Evolutionary conservation across 2,329 filamentous ascomycete genomes (phyloP).

Genomic region (Biscogniauxia sp.): DNA sequence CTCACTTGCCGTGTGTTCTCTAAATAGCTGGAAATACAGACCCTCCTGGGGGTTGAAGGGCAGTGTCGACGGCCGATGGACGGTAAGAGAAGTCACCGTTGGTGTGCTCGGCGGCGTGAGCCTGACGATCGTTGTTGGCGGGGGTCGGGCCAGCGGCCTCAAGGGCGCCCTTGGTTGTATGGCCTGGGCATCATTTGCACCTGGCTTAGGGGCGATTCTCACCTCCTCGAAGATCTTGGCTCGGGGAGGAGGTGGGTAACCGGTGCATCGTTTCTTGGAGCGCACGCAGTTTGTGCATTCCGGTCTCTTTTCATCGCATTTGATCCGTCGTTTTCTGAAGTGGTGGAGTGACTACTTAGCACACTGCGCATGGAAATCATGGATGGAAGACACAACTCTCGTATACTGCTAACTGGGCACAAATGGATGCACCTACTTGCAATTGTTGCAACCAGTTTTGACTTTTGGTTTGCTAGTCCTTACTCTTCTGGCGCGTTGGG

Average conservation of each 20-base stretch:
- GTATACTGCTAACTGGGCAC: background rate
- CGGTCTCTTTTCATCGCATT: slow-evolving; percentile 64
- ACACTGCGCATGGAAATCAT: slow-evolving; percentile 9
- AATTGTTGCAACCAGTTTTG: slow-evolving; percentile 65
- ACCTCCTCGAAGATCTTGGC: slow-evolving; percentile 45
- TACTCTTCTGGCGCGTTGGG: slow-evolving; percentile 40
- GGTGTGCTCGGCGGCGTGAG: slow-evolving; percentile 37
- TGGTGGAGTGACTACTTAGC: slow-evolving; percentile 18
- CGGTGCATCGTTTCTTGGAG: slow-evolving; percentile 57
- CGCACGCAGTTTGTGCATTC: slow-evolving; percentile 58
- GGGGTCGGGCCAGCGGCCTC: slow-evolving; percentile 10
- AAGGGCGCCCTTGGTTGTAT: background rate
- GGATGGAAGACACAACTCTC: too few relatives aligned
- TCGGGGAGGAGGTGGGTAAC: slow-evolving; percentile 59
- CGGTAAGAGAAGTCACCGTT: slow-evolving; percentile 26
- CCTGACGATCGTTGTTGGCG: slow-evolving; percentile 2
- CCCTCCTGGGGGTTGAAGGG: slow-evolving; percentile 51
- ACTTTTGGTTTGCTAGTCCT: slow-evolving; percentile 60
- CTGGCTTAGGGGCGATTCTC: slow-evolving; percentile 29
- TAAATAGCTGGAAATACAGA: slow-evolving; percentile 62
- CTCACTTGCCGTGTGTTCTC: slow-evolving; percentile 58
- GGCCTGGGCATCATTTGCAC: slow-evolving; percentile 5
- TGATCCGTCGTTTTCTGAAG: slow-evolving; percentile 57
- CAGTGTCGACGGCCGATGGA: slow-evolving; percentile 47
- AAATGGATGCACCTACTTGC: slow-evolving; percentile 56